Evolutionary conservation across 352 stramenopile species (phyloP).

Genomic region (Phytopythium sindhum): DNA sequence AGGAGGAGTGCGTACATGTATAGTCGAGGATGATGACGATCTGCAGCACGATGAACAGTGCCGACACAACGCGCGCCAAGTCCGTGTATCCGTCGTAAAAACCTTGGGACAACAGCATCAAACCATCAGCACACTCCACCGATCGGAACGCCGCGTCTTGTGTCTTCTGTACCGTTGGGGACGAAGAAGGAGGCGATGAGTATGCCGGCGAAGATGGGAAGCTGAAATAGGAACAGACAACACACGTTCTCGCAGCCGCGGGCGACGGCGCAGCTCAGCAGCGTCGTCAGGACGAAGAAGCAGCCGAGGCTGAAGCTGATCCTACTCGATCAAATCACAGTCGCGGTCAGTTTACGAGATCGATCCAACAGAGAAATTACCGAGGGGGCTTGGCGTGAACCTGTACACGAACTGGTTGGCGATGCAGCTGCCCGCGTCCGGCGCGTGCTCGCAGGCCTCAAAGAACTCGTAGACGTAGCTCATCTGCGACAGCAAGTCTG

Average conservation of each 20-base stretch:
- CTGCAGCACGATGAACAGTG: slow-evolving; percentile 69
- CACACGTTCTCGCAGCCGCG: slow-evolving; percentile 57
- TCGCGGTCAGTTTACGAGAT: not conserved
- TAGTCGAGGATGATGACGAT: slow-evolving; percentile 83
- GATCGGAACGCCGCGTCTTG: too few relatives aligned
- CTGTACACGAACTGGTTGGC: slow-evolving; percentile 76
- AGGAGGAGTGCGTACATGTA: slow-evolving; percentile 30
- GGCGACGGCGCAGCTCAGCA: slow-evolving; percentile 48
- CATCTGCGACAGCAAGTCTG: slow-evolving; percentile 35
- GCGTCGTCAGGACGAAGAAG: slow-evolving; percentile 56
- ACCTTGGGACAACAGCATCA: slow-evolving; percentile 16
- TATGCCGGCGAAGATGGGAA: slow-evolving; percentile 53
- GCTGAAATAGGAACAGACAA: slow-evolving; percentile 61
- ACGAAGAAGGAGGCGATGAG: slow-evolving; percentile 62
- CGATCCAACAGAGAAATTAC: not conserved
- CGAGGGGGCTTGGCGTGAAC: slow-evolving; percentile 7
- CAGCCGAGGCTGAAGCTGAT: slow-evolving; percentile 70
- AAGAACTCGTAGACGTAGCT: slow-evolving; percentile 38
- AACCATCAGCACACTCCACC: not conserved
- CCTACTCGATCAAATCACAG: slow-evolving; percentile 11
- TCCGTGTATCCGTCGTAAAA: slow-evolving; percentile 71
- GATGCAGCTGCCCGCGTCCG: slow-evolving; percentile 41
- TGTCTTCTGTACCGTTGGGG: slow-evolving; percentile 34
- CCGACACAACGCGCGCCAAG: slow-evolving; percentile 54
- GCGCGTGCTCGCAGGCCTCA: slow-evolving; percentile 34